phyloP scores from a whole-genome alignment of 2,329 filamentous ascomycete species.

The Fusarium setosum region DNA sequence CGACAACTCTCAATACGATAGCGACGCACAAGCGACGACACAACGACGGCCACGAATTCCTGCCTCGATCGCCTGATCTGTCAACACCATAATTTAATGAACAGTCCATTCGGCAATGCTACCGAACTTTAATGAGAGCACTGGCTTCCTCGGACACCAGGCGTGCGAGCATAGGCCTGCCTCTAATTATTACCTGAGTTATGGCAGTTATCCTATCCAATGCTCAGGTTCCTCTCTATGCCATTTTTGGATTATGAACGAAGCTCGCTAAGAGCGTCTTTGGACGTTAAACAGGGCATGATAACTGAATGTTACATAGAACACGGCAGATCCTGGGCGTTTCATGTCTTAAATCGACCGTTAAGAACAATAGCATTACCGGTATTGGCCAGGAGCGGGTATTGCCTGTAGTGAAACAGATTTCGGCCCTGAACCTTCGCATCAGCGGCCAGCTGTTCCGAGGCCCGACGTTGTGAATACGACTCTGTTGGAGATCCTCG shows the following conservation, averaged over 20 bases:
- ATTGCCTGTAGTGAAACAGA: constrained; percentile 19
- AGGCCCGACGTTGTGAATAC: constrained; percentile 7
- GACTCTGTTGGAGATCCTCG: constrained; percentile 14
- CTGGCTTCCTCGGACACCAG: not conserved
- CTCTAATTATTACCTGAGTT: not conserved
- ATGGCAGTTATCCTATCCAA: constrained; percentile 3
- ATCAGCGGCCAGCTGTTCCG: constrained; percentile 7
- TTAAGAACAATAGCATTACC: constrained; percentile 33
- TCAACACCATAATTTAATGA: not conserved
- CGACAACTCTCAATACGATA: not conserved
- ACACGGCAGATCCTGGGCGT: constrained; percentile 16
- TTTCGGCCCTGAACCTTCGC: constrained; percentile 4
- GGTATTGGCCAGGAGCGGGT: constrained; percentile 27
- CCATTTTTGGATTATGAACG: not conserved
- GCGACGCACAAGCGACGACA: not conserved
- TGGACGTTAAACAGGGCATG: not conserved
- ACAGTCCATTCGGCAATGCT: constrained; percentile 5
- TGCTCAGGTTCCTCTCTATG: not conserved
- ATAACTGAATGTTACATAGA: constrained; percentile 1
- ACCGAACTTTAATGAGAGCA: constrained; percentile 4
- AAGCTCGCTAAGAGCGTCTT: constrained; percentile 2
- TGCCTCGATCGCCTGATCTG: not conserved
- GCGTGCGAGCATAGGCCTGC: constrained; percentile 11
- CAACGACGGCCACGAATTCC: not conserved
- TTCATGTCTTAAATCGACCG: constrained; percentile 24